Percentiles rank a stretch among this genome's conserved stretches.
These are phyloP conservation scores for Pseudevernia furfuracea DNA, from an alignment of 495 filamentous ascomycete genomes.

Conservation along the genomic window DNA sequence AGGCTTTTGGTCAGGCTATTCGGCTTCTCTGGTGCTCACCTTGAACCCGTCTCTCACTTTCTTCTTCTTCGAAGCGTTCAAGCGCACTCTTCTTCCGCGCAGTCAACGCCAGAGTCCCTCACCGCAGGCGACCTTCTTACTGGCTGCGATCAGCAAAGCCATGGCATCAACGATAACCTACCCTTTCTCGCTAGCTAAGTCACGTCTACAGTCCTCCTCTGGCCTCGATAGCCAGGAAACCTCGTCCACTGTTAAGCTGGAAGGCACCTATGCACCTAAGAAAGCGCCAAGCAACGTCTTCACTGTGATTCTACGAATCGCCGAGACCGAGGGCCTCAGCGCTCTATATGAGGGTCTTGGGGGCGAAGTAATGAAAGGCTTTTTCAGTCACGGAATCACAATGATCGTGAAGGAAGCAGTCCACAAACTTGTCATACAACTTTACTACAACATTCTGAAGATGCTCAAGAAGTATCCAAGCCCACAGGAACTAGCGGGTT, in stretches of 20 bases:
- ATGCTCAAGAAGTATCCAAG: slow-evolving; percentile 37
- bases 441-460: slow-evolving; percentile 48
- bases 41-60: slow-evolving; percentile 85
- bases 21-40: slow-evolving; percentile 68
- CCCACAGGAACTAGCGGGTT: slow-evolving; percentile 34
- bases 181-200: slow-evolving; percentile 77
- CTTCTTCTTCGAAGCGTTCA: slow-evolving; percentile 66
- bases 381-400: slow-evolving; percentile 81
- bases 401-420: slow-evolving; percentile 81
- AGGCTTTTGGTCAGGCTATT: slow-evolving; percentile 90
- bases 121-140: slow-evolving; percentile 52
- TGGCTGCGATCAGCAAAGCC: slow-evolving; percentile 77
- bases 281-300: slow-evolving; percentile 48
- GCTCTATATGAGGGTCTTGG: slow-evolving; percentile 71
- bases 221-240: slow-evolving; percentile 16
- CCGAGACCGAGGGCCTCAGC: slow-evolving; percentile 54
- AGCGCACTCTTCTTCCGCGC: slow-evolving; percentile 49
- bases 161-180: slow-evolving; percentile 75
- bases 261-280: slow-evolving; percentile 15
- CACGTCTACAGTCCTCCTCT: slow-evolving; percentile 54
- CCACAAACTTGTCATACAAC: slow-evolving; percentile 63
- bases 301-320: slow-evolving; percentile 54
- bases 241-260: slow-evolving; percentile 15
- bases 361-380: slow-evolving; percentile 74
- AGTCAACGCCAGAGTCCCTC: slow-evolving; percentile 46